phyloP scores from a whole-genome alignment of 768 basidiomycete species.

The Paxillus ammoniavirescens region DNA sequence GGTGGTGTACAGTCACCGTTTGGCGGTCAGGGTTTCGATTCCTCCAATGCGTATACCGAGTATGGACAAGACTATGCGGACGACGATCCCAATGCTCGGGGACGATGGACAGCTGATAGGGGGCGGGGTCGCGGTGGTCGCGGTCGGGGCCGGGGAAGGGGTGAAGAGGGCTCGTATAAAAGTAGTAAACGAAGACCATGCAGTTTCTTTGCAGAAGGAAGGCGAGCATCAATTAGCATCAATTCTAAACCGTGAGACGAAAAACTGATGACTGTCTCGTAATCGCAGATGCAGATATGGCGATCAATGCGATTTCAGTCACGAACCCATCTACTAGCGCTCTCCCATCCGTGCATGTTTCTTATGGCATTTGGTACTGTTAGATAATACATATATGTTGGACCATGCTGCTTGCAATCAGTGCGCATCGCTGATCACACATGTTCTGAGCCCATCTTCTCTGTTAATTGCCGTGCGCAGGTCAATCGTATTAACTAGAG shows the following conservation, averaged over 20 bases:
- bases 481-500: not conserved
- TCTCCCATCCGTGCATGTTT: not conserved
- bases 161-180: constrained; percentile 65
- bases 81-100: constrained; percentile 43
- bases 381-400: constrained; percentile 11
- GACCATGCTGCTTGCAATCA: constrained; percentile 5
- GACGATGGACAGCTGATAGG: constrained; percentile 45
- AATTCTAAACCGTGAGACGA: constrained; percentile 21
- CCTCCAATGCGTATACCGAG: constrained; percentile 38
- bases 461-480: not conserved
- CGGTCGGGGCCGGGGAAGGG: constrained; percentile 56
- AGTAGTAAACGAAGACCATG: constrained; percentile 85
- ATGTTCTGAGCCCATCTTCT: not conserved
- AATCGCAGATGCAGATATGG: constrained; percentile 84
- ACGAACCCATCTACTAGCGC: constrained; percentile 48
- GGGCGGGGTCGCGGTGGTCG: constrained; percentile 56
- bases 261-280: constrained; percentile 42
- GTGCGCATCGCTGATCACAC: constrained; percentile 1
- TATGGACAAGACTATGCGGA: constrained; percentile 49
- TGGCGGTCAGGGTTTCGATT: constrained; percentile 42
- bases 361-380: constrained; percentile 13
- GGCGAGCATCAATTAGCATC: constrained; percentile 68
- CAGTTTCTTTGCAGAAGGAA: constrained; percentile 89
- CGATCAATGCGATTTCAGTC: constrained; percentile 84
- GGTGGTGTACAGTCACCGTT: constrained; percentile 34